Conservation (phyloP, 2,329 filamentous ascomycete species). For the Colletotrichum aenigma region DNA sequence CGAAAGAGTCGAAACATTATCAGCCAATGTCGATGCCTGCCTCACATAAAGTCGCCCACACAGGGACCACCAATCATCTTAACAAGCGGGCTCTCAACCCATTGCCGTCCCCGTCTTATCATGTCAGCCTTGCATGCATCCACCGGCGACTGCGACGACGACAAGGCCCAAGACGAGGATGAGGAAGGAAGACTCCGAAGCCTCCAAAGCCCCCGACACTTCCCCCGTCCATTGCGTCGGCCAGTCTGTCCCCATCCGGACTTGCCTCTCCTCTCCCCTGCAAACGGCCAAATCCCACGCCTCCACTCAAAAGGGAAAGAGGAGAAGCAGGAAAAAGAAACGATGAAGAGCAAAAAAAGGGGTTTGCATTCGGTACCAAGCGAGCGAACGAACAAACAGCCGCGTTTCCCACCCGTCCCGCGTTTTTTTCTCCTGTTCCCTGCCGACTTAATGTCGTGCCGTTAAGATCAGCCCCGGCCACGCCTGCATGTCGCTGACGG, state of each 20-base stretch:
- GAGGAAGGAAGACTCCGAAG: neutral
- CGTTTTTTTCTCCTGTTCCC: neutral
- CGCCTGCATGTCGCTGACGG: neutral
- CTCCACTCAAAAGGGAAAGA: neutral
- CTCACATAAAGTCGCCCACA: neutral
- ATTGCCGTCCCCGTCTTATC: neutral
- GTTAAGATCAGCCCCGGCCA: neutral
- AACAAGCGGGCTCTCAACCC: neutral
- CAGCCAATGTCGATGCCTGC: neutral
- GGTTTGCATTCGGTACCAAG: conserved; percentile 8
- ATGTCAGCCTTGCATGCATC: conserved; percentile 5
- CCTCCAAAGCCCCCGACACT: neutral
- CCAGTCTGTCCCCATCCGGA: conserved; percentile 7
- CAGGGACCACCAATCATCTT: neutral
- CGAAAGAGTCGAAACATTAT: neutral
- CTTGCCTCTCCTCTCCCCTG: neutral
- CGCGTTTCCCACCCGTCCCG: neutral
- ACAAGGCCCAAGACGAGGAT: neutral
- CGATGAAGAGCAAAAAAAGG: neutral
- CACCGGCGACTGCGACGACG: neutral
- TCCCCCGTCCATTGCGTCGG: conserved; percentile 1
- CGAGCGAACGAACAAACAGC: neutral
- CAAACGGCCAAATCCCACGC: conserved; percentile 3
- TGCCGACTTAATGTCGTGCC: conserved; percentile 1
- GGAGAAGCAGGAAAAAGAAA: neutral